Evolutionary conservation across 768 basidiomycete species (phyloP).

Genomic region (Mycena galericulata): DNA sequence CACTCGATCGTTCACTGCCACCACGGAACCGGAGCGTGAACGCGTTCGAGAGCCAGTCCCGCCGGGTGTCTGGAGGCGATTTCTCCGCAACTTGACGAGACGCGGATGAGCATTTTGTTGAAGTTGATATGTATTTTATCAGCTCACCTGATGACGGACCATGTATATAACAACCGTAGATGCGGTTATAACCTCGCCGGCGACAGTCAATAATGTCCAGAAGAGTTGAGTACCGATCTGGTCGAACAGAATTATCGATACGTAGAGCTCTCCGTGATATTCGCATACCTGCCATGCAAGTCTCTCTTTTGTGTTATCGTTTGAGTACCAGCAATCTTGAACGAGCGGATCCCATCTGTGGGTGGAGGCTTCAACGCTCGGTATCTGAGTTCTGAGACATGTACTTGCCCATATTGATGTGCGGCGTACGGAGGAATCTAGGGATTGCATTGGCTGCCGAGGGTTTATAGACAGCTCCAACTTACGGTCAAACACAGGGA

Average conservation of each 20-base stretch:
- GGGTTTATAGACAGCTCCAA: too few species aligned
- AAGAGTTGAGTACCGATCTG: conserved; percentile 37
- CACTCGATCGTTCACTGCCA: not conserved
- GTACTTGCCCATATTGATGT: conserved; percentile 37
- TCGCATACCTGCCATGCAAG: conserved; percentile 36
- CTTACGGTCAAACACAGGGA: conserved; percentile 28
- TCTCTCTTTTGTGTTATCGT: conserved; percentile 32
- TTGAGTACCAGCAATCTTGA: conserved; percentile 39
- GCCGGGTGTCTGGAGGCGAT: not conserved
- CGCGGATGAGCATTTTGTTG: not conserved
- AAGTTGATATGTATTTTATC: not conserved
- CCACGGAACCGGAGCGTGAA: not conserved
- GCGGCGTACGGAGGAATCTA: conserved; percentile 40
- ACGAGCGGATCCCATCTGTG: conserved; percentile 39
- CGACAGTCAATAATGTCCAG: conserved; percentile 32
- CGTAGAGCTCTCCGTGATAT: not conserved
- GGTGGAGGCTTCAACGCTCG: not conserved
- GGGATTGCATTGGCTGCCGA: too few species aligned
- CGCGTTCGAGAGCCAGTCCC: not conserved
- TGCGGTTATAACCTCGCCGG: conserved; percentile 27
- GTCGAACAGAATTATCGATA: not conserved
- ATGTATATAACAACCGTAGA: conserved; percentile 28
- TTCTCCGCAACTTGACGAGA: not conserved
- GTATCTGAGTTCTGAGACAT: not conserved
- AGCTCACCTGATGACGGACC: conserved; percentile 38